Conservation (phyloP, 768 basidiomycete species). For the Serendipita indica region DNA sequence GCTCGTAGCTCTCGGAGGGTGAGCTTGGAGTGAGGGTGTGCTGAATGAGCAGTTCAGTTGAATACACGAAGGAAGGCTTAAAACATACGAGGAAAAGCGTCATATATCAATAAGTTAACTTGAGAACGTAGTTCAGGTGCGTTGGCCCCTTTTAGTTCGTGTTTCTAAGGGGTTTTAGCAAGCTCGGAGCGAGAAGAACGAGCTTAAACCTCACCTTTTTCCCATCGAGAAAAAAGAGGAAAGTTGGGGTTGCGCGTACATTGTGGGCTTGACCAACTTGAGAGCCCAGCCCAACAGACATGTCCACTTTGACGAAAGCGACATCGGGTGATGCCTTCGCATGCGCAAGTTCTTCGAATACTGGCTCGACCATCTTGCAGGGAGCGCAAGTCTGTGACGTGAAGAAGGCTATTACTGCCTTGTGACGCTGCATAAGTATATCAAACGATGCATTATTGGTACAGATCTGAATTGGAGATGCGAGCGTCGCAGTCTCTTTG, state of each 20-base stretch:
- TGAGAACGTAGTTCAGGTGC: slow-evolving; percentile 54
- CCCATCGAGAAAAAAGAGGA: slow-evolving; percentile 72
- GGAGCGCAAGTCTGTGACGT: slow-evolving; percentile 63
- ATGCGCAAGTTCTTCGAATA: slow-evolving; percentile 63
- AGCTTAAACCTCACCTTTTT: slow-evolving; percentile 54
- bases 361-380: slow-evolving; percentile 69
- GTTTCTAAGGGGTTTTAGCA: slow-evolving; percentile 27
- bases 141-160: slow-evolving; percentile 62
- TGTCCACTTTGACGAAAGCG: slow-evolving; percentile 75
- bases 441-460: slow-evolving; percentile 65
- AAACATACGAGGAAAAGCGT: slow-evolving; percentile 64
- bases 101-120: slow-evolving; percentile 56
- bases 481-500: slow-evolving; percentile 34
- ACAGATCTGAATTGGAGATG: slow-evolving; percentile 50
- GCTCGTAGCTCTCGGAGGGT: slow-evolving; percentile 45
- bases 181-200: neutral
- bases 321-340: slow-evolving; percentile 41
- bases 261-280: slow-evolving; percentile 47
- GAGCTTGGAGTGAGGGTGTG: slow-evolving; percentile 57
- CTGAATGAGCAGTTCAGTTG: slow-evolving; percentile 25
- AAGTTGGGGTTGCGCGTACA: slow-evolving; percentile 72
- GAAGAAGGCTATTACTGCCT: slow-evolving; percentile 68
- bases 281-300: slow-evolving; percentile 49
- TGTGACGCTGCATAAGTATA: slow-evolving; percentile 45
- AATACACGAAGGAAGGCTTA: neutral